phyloP scores from a whole-genome alignment of 2,329 filamentous ascomycete genomes.

The Thielaviopsis populi region DNA sequence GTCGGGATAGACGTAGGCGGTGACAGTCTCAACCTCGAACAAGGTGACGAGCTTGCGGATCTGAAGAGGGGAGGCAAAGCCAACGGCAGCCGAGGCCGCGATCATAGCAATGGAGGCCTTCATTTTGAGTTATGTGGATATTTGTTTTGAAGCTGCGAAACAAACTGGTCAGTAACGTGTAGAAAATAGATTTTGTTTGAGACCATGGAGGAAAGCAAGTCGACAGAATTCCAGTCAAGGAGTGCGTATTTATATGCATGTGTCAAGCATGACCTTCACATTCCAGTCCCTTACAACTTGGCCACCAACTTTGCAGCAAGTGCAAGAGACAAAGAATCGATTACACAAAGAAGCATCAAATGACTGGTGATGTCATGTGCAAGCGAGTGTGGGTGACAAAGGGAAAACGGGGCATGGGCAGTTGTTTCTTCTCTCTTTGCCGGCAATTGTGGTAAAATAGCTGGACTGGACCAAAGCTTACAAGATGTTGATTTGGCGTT shows the following conservation, averaged over 20 bases:
- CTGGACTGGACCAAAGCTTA: background rate
- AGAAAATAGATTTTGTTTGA: no score
- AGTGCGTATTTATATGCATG: no score
- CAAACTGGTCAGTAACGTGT: background rate
- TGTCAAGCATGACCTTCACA: no score
- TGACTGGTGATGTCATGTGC: background rate
- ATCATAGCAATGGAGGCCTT: constrained; percentile 34
- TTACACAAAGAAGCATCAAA: background rate
- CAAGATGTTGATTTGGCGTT: background rate
- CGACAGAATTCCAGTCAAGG: background rate
- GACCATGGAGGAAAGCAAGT: background rate
- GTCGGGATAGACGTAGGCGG: constrained; percentile 21
- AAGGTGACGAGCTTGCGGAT: constrained; percentile 29
- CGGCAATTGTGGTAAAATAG: background rate
- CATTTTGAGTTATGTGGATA: constrained; percentile 28
- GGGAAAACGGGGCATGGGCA: background rate
- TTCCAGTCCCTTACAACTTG: no score
- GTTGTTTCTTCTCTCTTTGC: background rate
- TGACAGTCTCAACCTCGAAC: constrained; percentile 30
- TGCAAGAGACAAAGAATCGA: background rate
- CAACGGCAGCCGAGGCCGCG: constrained; percentile 32
- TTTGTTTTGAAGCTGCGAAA: background rate
- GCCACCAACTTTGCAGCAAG: background rate
- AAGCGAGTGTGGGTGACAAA: background rate
- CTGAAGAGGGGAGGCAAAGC: constrained; percentile 30